Evolutionary conservation across 1,139 yeast species (phyloP), one percentile per base, ranked within the genome.

Genomic region (Pichia sp.): DNA sequence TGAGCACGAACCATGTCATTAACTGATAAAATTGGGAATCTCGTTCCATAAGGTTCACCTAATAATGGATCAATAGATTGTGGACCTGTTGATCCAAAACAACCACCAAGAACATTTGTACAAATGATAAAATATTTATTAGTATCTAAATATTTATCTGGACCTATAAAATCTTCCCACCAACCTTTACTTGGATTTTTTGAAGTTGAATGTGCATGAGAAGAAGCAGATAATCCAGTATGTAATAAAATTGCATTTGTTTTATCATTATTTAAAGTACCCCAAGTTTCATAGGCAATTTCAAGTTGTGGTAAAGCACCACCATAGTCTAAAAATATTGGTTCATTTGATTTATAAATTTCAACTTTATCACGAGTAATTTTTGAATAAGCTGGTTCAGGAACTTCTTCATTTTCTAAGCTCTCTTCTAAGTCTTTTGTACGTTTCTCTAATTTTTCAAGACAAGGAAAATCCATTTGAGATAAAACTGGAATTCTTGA

Each of bases 101-200:
- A 89, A 1, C 97, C 96, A 10, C 97, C 97, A 40, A 89, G 70
- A 3, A 87, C 95, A 61, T 89, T 89, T 2, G 96, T 87, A 65
- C 97, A 89, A 3, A 89, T 77, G 6, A 89, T 77, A 61, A 86
- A 87, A 64, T 73, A 87, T 62, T 82, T 82, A 56, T 84, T 68
- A 1, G 97, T 89, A 59, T 89, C 97, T 45, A 89, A 66, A 51
- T 83, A 79, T 48, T 75, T 72, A 4, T 82, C 92, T 0, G 95
- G 84, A 0, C 97, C 97, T 48, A 89, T 87, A 61, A 89, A 89
- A 45, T 80, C 74, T 59, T 89, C 97, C 97, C 97, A 89, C 97
- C 97, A 89, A 10, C 97, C 97, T 6, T 80, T 79, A 52, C 77
- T 77, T 3, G 76, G 62, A 61, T 89, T 89, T 32, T 74, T 69